phyloP scores from a whole-genome alignment of 2,329 filamentous ascomycete genomes.

The Orbilia quercus region DNA sequence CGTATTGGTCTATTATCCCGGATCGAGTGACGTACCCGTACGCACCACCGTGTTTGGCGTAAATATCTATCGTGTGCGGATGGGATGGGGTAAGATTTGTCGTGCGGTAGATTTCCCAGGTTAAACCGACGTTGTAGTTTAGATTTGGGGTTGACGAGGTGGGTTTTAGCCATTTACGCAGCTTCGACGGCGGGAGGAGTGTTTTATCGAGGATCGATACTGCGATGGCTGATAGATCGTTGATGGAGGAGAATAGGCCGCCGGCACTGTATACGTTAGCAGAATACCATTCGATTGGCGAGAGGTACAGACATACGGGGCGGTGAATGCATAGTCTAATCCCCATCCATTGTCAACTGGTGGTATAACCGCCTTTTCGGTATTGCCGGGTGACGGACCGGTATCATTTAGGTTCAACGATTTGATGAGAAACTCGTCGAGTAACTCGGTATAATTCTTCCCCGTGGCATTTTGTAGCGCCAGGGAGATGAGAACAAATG shows the following conservation, averaged over 20 bases:
- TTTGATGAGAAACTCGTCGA: conserved; percentile 59
- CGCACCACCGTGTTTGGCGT: conserved; percentile 56
- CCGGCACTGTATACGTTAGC: conserved; percentile 31
- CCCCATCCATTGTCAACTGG: conserved; percentile 50
- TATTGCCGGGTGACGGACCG: conserved; percentile 46
- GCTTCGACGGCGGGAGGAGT: conserved; percentile 34
- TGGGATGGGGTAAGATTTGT: conserved; percentile 37
- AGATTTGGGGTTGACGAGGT: conserved; percentile 22
- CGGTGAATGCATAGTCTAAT: conserved; percentile 27
- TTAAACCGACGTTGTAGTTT: conserved; percentile 36
- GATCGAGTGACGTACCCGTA: conserved; percentile 53
- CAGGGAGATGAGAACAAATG: conserved; percentile 63
- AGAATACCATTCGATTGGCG: background rate
- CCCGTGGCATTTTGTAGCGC: conserved; percentile 61
- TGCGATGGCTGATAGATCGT: conserved; percentile 49
- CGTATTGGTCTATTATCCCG: conserved; percentile 53
- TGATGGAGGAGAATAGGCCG: conserved; percentile 54
- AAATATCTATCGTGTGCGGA: conserved; percentile 48
- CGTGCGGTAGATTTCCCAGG: conserved; percentile 53
- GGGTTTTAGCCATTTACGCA: conserved; percentile 55
- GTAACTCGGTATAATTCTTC: conserved; percentile 59
- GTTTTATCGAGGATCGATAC: conserved; percentile 38
- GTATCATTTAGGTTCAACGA: conserved; percentile 60
- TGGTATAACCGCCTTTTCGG: conserved; percentile 50
- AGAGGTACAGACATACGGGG: conserved; percentile 33